Evolutionary conservation across 2,329 filamentous ascomycete genomes (phyloP), one percentile per base, ranked within the genome.

Genomic region (Trichophyton mentagrophytes): DNA sequence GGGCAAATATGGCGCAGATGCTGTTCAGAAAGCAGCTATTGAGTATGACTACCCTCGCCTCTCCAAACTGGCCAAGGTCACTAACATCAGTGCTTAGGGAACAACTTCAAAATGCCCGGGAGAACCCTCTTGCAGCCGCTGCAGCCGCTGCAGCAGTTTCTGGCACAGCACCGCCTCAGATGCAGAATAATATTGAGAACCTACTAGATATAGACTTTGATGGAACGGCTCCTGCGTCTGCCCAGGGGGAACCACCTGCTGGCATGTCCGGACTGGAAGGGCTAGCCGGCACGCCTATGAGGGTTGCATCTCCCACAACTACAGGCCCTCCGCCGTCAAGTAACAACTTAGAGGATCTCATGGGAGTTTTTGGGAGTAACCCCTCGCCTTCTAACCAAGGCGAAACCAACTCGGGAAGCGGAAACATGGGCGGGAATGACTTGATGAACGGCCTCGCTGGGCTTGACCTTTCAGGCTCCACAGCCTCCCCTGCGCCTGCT

Each of bases 141-240:
- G 88, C 88, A 0, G 85, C 85, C 0, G 85, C 84, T 0, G 82
- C 85, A 0, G 82, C 85, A 2, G 81, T 81, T 33, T 75, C 76
- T 42, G 80, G 82, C 61, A 81, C 80, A 60, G 75, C 82, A 33
- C 70, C 78, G 27, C 66, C 71, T 17, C 73, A 74, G 64, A 69
- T 81, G 5, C 86, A 90, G 71, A 88, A 76, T 77, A 96, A 96
- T 68, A 82, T 92, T 65, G 93, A 99, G 74, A 99, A 97, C 72
- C 80, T 99, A 20, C 82, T 99, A 61, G 93, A 99, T 69, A 95
- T 96, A 68, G 90, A 96, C 73, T 96, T 96, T 70, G 93, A 97
- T 69, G 93, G 92, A 27, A 87, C 89, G 2, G 91, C 88, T 2
- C 92, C 92, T 2, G 92, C 93, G n/a, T 92, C 89, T 11, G 81